These are phyloP conservation scores for Dactylis glomerata DNA, from an alignment of 176 grass and related monocot species.

Conservation along the genomic window DNA sequence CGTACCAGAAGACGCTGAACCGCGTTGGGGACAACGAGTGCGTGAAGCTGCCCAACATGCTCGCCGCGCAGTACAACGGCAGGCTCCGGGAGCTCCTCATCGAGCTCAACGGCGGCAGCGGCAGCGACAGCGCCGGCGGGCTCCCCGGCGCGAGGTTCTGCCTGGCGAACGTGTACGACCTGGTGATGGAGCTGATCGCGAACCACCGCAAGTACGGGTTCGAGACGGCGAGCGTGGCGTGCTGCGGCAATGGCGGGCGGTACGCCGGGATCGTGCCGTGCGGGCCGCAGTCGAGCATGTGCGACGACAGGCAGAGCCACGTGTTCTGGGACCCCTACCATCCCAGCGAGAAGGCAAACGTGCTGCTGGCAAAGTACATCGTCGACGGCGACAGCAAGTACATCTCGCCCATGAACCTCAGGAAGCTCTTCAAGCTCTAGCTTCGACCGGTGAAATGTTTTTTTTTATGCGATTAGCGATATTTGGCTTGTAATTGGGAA, in stretches of 20 bases:
- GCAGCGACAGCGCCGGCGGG: not conserved
- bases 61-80: conserved; percentile 67
- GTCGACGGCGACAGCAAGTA: conserved; percentile 79
- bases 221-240: conserved; percentile 56
- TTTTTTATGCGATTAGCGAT: not conserved
- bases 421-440: conserved; percentile 63
- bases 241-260: conserved; percentile 73
- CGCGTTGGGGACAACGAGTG: conserved; percentile 45
- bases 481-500: not conserved
- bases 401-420: conserved; percentile 78
- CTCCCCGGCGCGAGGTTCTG: conserved; percentile 67
- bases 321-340: conserved; percentile 98
- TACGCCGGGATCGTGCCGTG: conserved; percentile 78
- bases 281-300: conserved; percentile 68
- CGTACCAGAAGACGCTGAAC: conserved; percentile 93
- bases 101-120: conserved; percentile 45
- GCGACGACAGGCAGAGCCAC: conserved; percentile 38
- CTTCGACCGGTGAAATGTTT: not conserved
- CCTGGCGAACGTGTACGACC: conserved; percentile 90
- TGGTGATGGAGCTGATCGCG: conserved; percentile 66
- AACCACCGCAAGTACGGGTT: conserved; percentile 75
- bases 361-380: conserved; percentile 68
- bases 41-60: conserved; percentile 76
- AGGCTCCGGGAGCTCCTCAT: conserved; percentile 50
- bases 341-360: conserved; percentile 79